A percentile compares a stretch with the other conserved stretches of the same genome.
These are phyloP conservation scores for Phlebopus sp. DNA, from an alignment of 1,284 basidiomycete species.

Conservation along the genomic window DNA sequence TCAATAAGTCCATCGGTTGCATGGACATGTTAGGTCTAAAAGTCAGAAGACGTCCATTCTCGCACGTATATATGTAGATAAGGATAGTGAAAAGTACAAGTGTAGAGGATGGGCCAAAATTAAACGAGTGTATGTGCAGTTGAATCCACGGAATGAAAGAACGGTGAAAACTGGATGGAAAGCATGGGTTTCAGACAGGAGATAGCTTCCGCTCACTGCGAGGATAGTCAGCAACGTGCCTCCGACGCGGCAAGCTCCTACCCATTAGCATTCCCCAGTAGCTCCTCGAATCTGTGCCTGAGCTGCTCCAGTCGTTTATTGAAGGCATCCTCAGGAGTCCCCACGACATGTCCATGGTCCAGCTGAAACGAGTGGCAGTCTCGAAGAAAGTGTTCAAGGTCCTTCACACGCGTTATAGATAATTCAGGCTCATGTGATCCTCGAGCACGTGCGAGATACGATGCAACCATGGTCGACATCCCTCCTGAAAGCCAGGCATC, in stretches of 20 bases:
- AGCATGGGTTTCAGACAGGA: neutral
- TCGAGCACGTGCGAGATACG: slow-evolving; percentile 42
- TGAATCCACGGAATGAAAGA: neutral
- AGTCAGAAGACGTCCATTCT: too few relatives aligned
- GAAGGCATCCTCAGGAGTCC: slow-evolving; percentile 1
- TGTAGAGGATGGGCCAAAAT: neutral
- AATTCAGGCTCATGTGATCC: slow-evolving; percentile 40
- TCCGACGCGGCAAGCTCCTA: neutral
- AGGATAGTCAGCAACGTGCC: neutral
- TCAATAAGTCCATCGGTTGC: too few relatives aligned
- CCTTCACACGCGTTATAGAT: slow-evolving; percentile 27
- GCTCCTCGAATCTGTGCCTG: slow-evolving; percentile 9
- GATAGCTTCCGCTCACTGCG: slow-evolving; percentile 4
- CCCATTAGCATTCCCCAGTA: slow-evolving; percentile 9
- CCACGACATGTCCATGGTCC: slow-evolving; percentile 31
- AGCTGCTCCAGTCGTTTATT: slow-evolving; percentile 5
- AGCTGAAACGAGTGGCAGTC: slow-evolving; percentile 34
- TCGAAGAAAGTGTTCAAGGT: slow-evolving; percentile 38
- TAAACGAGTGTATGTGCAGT: neutral
- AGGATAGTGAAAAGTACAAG: too few relatives aligned
- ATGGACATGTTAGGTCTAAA: too few relatives aligned
- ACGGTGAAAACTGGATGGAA: neutral
- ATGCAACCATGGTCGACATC: slow-evolving; percentile 39
- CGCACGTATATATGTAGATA: too few relatives aligned
- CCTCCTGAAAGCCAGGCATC: slow-evolving; percentile 24